Base-by-base conservation (phyloP, 2,329 filamentous ascomycete species). In the Raffaelea albimanens region DNA sequence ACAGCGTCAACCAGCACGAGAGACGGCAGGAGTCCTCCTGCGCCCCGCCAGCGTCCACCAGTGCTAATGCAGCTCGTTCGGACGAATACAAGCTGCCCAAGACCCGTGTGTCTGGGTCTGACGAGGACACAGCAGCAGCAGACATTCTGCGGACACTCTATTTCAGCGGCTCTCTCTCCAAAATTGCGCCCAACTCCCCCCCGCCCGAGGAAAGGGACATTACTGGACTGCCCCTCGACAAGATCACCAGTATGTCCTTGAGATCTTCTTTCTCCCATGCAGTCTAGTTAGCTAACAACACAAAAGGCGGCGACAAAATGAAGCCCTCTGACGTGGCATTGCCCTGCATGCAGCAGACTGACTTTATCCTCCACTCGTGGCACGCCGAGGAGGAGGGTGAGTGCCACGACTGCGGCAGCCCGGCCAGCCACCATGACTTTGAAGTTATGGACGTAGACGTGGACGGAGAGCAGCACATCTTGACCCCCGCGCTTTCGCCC, bases 331-430 rank as follows among this genome's bases (percentile, higher is more conserved):
- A 47, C 16, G 40, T 54, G 2, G 20, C 39, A 4, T 46, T 55
- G 38, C 53, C 53, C 19, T 52, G 48, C 45, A 55, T 55, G 53
- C 36, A 49, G 41, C 53, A 55, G 50, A 54, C 52, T 4, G 45
- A 40, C 31, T 33, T 40, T 18, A 53, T 55, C 46, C 47, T 55
- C 22, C 25, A 49, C 21, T 39, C 38, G 36, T 55, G 53, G 53
- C 49, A 29, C n/a, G 43, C 51, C 9, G 46, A 47, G 16, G 44
- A 50, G 31, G 38, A 36, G 18, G 25, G 13, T 7, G 18, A 23
- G 4, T n/a, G 18, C 42, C 14, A n/a, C 20, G n/a, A 20, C 36
- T 34, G 23, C 33, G n/a, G 11, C 4, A 23, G 33, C 8, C 20
- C 11, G 19, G 13, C 14, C 22, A 10, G n/a, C 46, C 21, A 22